A percentile compares a stretch with the other conserved stretches of the same genome.
Evolutionary conservation across 23 red algal genomes (phyloP).

Genomic region (Agarophyton chilense): DNA sequence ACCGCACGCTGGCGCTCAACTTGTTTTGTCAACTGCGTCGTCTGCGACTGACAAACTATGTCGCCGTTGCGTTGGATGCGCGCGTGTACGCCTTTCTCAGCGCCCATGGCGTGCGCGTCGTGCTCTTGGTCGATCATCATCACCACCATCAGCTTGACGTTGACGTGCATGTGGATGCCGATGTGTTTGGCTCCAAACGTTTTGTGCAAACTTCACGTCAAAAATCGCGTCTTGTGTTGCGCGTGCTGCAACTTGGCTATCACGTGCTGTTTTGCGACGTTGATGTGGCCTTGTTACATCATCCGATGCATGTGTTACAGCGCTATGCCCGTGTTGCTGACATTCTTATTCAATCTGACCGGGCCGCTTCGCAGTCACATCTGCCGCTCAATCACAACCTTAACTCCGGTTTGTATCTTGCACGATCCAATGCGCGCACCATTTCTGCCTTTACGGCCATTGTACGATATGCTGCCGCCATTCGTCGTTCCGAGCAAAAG

Average conservation of each 20-base stretch:
- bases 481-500: conserved; percentile 85
- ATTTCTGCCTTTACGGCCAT: conserved; percentile 67
- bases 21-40: conserved; percentile 43
- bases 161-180: background rate
- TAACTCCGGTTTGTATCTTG: conserved; percentile 92
- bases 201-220: conserved; percentile 68
- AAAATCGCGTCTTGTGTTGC: conserved; percentile 73
- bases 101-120: conserved; percentile 15
- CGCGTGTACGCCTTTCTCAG: conserved; percentile 16
- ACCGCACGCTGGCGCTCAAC: conserved; percentile 58
- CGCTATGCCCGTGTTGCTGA: background rate
- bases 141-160: no score
- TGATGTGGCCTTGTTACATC: conserved; percentile 75
- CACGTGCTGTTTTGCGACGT: conserved; percentile 85
- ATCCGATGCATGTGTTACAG: conserved; percentile 33
- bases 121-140: background rate
- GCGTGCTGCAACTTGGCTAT: conserved; percentile 80
- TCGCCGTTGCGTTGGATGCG: conserved; percentile 52
- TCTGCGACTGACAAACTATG: conserved; percentile 26
- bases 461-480: conserved; percentile 37
- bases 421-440: conserved; percentile 18
- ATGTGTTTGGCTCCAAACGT: conserved; percentile 57
- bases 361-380: background rate
- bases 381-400: conserved; percentile 61
- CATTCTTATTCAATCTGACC: conserved; percentile 71